Evolutionary conservation across 148 eudicot species (phyloP).

Genomic region (Rhododendron vialii): DNA sequence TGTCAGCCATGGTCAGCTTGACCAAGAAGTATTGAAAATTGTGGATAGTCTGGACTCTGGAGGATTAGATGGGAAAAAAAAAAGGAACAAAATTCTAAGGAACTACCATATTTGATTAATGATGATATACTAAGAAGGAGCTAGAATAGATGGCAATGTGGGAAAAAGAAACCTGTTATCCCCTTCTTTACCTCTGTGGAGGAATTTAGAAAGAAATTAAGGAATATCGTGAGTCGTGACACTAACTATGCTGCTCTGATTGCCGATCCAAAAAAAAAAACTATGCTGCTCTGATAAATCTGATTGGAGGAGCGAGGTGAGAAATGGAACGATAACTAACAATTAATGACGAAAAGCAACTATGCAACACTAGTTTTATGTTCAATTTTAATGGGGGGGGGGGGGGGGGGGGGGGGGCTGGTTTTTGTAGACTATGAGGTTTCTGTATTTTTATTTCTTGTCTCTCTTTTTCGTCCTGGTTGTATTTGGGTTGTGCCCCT

Average conservation of each 20-base stretch:
- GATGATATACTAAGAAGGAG: neutral
- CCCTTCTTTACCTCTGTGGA: neutral
- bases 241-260: neutral
- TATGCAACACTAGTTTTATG: neutral
- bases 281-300: neutral
- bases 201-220: neutral
- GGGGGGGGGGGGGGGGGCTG: too few species aligned
- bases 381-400: neutral
- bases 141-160: neutral
- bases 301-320: neutral
- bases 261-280: too few species aligned
- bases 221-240: neutral
- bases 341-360: neutral
- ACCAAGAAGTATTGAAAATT: neutral
- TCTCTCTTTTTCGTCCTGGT: neutral
- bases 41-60: neutral
- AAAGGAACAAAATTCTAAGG: neutral
- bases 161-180: neutral
- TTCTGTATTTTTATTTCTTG: neutral
- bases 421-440: neutral
- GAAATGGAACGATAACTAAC: neutral
- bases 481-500: neutral
- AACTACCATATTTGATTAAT: neutral
- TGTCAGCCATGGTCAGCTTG: neutral
- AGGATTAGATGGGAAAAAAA: neutral